Conservation (phyloP, 306 rosid species). For the Vigna unguiculata region DNA sequence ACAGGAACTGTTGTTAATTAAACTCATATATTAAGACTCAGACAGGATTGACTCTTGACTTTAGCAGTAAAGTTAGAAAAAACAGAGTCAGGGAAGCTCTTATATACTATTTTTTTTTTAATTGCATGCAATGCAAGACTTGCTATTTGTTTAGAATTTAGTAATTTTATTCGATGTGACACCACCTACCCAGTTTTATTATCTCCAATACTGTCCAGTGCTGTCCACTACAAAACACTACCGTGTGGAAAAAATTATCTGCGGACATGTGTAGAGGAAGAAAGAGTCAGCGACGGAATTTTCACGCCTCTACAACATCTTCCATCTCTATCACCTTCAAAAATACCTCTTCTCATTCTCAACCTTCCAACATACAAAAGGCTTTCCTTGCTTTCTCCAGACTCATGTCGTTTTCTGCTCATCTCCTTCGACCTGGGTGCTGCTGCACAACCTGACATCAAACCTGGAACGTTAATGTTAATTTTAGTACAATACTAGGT, state of each 20-base stretch:
- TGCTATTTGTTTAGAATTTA: too few relatives aligned
- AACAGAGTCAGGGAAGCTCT: too few relatives aligned
- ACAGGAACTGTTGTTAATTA: too few relatives aligned
- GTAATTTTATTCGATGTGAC: too few relatives aligned
- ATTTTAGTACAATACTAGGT: neutral
- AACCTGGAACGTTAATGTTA: constrained; percentile 4
- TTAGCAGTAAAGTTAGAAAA: too few relatives aligned
- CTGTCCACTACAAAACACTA: neutral
- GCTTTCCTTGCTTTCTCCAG: constrained; percentile 18
- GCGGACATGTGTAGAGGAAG: neutral
- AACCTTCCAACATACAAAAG: neutral
- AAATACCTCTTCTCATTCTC: neutral
- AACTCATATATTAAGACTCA: too few relatives aligned
- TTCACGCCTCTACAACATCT: neutral
- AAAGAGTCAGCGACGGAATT: neutral
- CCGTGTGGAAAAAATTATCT: neutral
- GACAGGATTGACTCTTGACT: too few relatives aligned
- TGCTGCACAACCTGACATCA: constrained; percentile 13
- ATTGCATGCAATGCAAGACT: too few relatives aligned
- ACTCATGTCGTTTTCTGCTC: constrained; percentile 14
- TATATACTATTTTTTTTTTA: too few relatives aligned
- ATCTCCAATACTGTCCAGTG: too few relatives aligned
- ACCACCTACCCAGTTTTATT: too few relatives aligned
- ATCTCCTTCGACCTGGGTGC: neutral
- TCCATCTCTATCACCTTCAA: neutral